Percentiles rank a stretch among this genome's conserved stretches.
Conservation (phyloP, 164 flowering plant species). For the Saururus chinensis region DNA sequence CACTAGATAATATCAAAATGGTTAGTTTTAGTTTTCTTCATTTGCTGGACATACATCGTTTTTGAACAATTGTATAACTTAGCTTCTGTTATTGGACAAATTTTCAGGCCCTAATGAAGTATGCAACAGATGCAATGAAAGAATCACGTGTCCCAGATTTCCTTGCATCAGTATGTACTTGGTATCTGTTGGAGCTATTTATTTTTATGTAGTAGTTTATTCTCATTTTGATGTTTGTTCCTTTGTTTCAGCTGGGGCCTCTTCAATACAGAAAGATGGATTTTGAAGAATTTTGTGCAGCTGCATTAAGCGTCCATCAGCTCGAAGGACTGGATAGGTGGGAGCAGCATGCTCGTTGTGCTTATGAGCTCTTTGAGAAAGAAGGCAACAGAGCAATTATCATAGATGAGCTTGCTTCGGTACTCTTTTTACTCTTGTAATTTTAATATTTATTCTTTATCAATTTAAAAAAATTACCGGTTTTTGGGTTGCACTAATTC, state of each 20-base stretch:
- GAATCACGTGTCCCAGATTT: constrained; percentile 73
- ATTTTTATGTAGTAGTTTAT: no score
- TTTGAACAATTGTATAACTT: neutral
- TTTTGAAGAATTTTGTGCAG: constrained; percentile 94
- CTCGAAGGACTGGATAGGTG: constrained; percentile 81
- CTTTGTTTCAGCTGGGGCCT: constrained; percentile 48
- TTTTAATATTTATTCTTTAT: neutral
- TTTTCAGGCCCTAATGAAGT: constrained; percentile 60
- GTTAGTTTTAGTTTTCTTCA: constrained; percentile 23
- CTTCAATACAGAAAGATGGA: constrained; percentile 90
- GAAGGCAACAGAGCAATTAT: constrained; percentile 85
- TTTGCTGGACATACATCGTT: neutral
- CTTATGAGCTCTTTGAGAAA: constrained; percentile 81
- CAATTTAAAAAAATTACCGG: neutral
- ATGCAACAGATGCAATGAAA: constrained; percentile 90
- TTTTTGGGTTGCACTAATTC: no score
- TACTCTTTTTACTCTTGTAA: constrained; percentile 18
- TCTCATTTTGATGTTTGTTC: neutral
- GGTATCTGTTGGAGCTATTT: neutral
- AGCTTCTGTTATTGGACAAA: constrained; percentile 5
- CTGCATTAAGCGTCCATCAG: constrained; percentile 80
- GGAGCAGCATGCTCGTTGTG: constrained; percentile 92
- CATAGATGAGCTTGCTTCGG: constrained; percentile 91
- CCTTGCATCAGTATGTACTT: constrained; percentile 46
- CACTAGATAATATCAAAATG: constrained; percentile 48